A percentile compares a stretch with the other conserved stretches of the same genome.
Evolutionary conservation across 2,329 filamentous ascomycete genomes (phyloP).

Genomic region (Byssoonygena ceratinophila): DNA sequence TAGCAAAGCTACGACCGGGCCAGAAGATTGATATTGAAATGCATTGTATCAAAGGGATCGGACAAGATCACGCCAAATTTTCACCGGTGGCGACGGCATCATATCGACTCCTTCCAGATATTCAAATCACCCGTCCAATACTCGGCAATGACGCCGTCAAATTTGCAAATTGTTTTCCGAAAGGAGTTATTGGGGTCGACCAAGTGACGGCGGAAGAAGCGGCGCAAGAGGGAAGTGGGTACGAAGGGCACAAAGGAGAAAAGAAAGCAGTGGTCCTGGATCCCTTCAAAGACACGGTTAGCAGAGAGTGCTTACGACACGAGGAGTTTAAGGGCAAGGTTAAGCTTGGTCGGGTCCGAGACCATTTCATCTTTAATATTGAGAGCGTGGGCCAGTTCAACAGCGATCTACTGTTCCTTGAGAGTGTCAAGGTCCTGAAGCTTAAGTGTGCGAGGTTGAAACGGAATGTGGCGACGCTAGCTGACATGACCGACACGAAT

Average conservation of each 20-base stretch:
- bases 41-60: constrained; percentile 91
- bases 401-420: constrained; percentile 85
- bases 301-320: constrained; percentile 82
- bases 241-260: constrained; percentile 66
- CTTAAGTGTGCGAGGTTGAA: constrained; percentile 56
- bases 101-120: constrained; percentile 81
- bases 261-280: constrained; percentile 78
- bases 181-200: constrained; percentile 74
- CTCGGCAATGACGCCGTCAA: constrained; percentile 77
- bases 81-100: constrained; percentile 90
- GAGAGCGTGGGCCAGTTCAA: constrained; percentile 94
- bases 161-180: constrained; percentile 79
- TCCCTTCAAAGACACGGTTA: constrained; percentile 89
- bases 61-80: constrained; percentile 92
- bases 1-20: constrained; percentile 85
- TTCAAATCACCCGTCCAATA: constrained; percentile 74
- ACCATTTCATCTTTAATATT: constrained; percentile 95
- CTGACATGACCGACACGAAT: constrained; percentile 24
- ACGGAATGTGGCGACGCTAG: constrained; percentile 35
- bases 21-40: constrained; percentile 78
- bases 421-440: constrained; percentile 75
- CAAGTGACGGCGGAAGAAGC: constrained; percentile 59
- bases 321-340: constrained; percentile 92
- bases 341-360: constrained; percentile 74
- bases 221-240: constrained; percentile 48